Evolutionary conservation across 169 alveolate genomes (phyloP).

Genomic region (Eimeria maxima): DNA sequence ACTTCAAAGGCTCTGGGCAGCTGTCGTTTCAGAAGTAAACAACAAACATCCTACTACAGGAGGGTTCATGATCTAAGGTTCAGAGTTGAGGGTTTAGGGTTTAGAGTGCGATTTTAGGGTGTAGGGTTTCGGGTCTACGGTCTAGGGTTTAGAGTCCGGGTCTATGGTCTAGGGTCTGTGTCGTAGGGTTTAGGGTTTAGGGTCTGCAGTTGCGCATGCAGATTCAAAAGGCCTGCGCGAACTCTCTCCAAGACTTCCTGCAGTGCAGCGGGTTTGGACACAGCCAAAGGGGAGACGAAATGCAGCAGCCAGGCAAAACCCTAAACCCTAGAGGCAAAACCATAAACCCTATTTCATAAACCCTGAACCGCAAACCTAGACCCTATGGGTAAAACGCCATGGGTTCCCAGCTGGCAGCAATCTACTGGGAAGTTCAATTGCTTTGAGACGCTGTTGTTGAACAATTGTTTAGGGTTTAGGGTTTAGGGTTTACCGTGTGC

Average conservation of each 20-base stretch:
- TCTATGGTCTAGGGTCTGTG: background rate
- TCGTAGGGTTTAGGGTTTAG: slow-evolving; percentile 17
- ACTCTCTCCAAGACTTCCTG: slow-evolving; percentile 81
- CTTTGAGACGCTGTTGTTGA: background rate
- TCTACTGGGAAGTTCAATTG: background rate
- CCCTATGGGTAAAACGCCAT: background rate
- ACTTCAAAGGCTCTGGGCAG: slow-evolving; percentile 78
- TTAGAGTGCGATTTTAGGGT: background rate
- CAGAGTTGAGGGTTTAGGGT: no score
- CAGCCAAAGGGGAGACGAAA: slow-evolving; percentile 7
- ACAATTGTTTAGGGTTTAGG: slow-evolving; percentile 29
- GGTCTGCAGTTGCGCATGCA: background rate
- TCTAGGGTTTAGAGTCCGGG: background rate
- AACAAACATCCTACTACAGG: no score
- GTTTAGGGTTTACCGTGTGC: slow-evolving; percentile 22
- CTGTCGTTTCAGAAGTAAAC: slow-evolving; percentile 79
- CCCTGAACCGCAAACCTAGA: background rate
- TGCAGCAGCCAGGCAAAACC: background rate
- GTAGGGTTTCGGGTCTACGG: background rate
- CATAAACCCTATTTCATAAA: background rate
- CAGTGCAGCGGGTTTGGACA: slow-evolving; percentile 84
- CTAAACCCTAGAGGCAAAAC: background rate
- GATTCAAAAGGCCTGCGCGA: slow-evolving; percentile 51
- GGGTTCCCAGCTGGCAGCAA: background rate
- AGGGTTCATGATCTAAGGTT: no score